Percentiles rank a stretch among this genome's conserved stretches.
phyloP scores from a whole-genome alignment of 2,329 filamentous ascomycete species.

The Penicillium decumbens region DNA sequence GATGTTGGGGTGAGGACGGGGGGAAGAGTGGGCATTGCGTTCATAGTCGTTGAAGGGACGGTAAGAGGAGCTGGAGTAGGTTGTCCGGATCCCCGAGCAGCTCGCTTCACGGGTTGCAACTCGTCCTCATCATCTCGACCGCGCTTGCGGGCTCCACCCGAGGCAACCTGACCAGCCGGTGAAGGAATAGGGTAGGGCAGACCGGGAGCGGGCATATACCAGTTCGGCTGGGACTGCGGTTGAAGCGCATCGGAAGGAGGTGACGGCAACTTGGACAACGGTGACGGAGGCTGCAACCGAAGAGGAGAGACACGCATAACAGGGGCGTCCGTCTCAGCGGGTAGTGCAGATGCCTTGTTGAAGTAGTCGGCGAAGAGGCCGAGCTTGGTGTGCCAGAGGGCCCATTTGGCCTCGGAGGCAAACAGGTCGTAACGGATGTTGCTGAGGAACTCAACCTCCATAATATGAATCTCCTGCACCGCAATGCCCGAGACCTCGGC shows the following conservation, averaged over 20 bases:
- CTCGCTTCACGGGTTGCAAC: slow-evolving; percentile 56
- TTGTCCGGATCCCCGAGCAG: slow-evolving; percentile 25
- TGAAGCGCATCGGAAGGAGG: slow-evolving; percentile 35
- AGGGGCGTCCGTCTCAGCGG: slow-evolving; percentile 36
- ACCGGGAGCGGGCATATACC: slow-evolving; percentile 27
- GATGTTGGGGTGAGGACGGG: slow-evolving; percentile 34
- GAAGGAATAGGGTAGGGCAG: slow-evolving; percentile 23
- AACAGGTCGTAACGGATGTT: slow-evolving; percentile 95
- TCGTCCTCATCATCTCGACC: slow-evolving; percentile 52
- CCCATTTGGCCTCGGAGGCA: slow-evolving; percentile 81
- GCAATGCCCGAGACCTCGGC: slow-evolving; percentile 93
- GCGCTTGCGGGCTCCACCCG: slow-evolving; percentile 50
- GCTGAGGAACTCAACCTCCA: slow-evolving; percentile 99
- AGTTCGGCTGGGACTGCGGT: slow-evolving; percentile 22
- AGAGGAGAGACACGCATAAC: slow-evolving; percentile 34
- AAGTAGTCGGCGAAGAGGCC: slow-evolving; percentile 79
- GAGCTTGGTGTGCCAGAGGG: slow-evolving; percentile 77
- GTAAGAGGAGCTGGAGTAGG: slow-evolving; percentile 22
- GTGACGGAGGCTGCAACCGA: slow-evolving; percentile 27
- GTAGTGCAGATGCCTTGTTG: slow-evolving; percentile 58
- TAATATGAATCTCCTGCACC: slow-evolving; percentile 92
- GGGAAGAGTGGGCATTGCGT: slow-evolving; percentile 30
- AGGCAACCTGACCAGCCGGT: slow-evolving; percentile 20
- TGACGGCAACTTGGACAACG: slow-evolving; percentile 39
- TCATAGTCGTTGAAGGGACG: slow-evolving; percentile 24